Base-by-base conservation (phyloP, 1,284 basidiomycete genomes). In the Omphalotus olearius region DNA sequence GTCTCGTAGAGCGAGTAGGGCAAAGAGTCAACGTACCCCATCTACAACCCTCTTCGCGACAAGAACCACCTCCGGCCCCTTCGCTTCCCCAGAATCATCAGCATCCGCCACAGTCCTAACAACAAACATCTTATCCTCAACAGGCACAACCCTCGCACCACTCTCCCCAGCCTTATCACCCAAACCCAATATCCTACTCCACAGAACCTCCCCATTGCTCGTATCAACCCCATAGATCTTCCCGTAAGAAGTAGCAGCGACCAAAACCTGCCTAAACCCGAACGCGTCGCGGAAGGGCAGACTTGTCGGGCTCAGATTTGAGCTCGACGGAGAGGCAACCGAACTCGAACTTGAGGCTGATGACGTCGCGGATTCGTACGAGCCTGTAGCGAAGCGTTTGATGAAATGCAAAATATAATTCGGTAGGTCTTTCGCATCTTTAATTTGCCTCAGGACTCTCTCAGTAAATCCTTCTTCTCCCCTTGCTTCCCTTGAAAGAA, bases 151-250 rank as follows among this genome's bases (percentile, higher is more conserved):
- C 9, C 75, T 59, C 35, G 86, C 67, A 20, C 63, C 81, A 20
- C 82, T 82, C 23, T 80, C 73, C 46, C 78, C 59, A 6, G 67
- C 73, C 0, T 81, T 79, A 80, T 79, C 82, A 1, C 85, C 85
- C 26, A 85, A 70, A 0, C 83, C 83, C 7, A 89, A 73, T 6
- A 88, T 70, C 13, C 81, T 76, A 56, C 77, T 84, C 93, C 93
- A 95, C 1, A 94, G 63, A 23, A 90, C 75, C 2, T 77, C 71
- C 1, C 93, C 91, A 47, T 76, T 88, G 17, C 80, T 79, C 3
- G 87, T 88, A 63, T 97, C 92, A 45, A 97, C 69, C 0, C 85
- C 94, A 62, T 86, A 93, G 0, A 95, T 60, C 64, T 92, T 93
- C 16, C 93, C 92, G 30, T 78, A 73, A 1, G 70, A 59, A 1